phyloP scores from a whole-genome alignment of 441 rosid genomes.

The Eutrema salsugineum region DNA sequence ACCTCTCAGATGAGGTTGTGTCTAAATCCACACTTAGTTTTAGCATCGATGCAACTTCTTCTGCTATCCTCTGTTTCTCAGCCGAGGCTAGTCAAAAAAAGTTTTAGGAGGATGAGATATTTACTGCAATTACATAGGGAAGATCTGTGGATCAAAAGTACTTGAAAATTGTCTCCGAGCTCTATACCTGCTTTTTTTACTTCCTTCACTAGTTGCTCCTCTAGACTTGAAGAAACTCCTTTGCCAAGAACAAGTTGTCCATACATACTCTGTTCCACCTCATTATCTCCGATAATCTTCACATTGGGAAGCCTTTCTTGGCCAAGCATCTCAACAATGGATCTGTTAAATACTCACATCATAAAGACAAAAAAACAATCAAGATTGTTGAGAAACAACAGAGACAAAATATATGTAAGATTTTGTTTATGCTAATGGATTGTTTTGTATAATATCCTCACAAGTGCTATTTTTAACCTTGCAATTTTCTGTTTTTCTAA shows the following conservation, averaged over 20 bases:
- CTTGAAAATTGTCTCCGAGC: background rate
- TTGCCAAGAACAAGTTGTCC: constrained; percentile 73
- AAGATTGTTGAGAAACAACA: background rate
- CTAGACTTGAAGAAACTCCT: constrained; percentile 54
- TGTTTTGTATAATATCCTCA: background rate
- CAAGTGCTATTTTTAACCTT: background rate
- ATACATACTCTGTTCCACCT: constrained; percentile 71
- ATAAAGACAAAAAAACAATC: constrained; percentile 3
- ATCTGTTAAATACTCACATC: constrained; percentile 40
- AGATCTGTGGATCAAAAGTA: background rate
- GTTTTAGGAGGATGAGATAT: background rate
- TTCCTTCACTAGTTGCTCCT: constrained; percentile 77
- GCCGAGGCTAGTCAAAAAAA: constrained; percentile 58
- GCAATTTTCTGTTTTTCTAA: background rate
- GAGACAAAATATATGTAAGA: background rate
- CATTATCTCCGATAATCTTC: constrained; percentile 59
- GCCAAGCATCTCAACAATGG: constrained; percentile 78
- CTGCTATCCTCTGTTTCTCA: constrained; percentile 82
- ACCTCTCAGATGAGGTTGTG: constrained; percentile 82
- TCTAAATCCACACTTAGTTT: constrained; percentile 78
- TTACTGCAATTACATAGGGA: background rate
- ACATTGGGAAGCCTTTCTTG: constrained; percentile 56
- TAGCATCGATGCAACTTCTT: constrained; percentile 86
- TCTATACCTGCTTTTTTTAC: constrained; percentile 70
- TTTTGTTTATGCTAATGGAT: background rate